Evolutionary conservation across 305 asterid species (phyloP).

Genomic region (Caryopteris hybrid): DNA sequence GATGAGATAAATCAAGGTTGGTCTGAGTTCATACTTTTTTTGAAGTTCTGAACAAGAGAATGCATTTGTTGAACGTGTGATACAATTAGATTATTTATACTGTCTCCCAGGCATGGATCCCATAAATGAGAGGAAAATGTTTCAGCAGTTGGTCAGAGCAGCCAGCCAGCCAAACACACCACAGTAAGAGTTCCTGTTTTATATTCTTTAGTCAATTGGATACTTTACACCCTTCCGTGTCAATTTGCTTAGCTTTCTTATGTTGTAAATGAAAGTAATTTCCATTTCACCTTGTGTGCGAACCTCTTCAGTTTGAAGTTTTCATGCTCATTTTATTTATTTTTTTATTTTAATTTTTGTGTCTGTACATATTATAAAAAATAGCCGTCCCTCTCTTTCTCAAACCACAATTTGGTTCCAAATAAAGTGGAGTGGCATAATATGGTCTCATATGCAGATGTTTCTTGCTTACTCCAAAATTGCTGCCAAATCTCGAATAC

Average conservation of each 20-base stretch:
- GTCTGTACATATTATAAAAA: neutral
- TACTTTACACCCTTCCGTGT: neutral
- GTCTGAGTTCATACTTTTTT: conserved; percentile 17
- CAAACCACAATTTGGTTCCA: neutral
- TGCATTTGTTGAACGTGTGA: neutral
- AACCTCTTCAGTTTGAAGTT: neutral
- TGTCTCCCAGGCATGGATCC: conserved; percentile 84
- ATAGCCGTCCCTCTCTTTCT: neutral
- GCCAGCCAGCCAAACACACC: conserved; percentile 95
- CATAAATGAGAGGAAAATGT: conserved; percentile 96
- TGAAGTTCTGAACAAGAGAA: neutral
- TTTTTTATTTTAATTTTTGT: no score
- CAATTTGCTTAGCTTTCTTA: neutral
- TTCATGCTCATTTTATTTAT: no score
- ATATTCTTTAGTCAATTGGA: neutral
- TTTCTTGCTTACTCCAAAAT: conserved; percentile 91
- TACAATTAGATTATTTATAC: conserved; percentile 5
- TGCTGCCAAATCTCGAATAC: conserved; percentile 81
- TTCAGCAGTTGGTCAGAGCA: conserved; percentile 94
- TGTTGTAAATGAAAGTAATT: neutral
- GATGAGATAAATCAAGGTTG: conserved; percentile 99
- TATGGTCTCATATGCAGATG: conserved; percentile 51
- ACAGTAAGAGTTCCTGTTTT: conserved; percentile 53
- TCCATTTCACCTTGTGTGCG: neutral
- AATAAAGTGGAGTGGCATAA: conserved; percentile 11